Base-by-base conservation (phyloP, 1,139 yeast genomes). In the Scheffersomyces quercinus region DNA sequence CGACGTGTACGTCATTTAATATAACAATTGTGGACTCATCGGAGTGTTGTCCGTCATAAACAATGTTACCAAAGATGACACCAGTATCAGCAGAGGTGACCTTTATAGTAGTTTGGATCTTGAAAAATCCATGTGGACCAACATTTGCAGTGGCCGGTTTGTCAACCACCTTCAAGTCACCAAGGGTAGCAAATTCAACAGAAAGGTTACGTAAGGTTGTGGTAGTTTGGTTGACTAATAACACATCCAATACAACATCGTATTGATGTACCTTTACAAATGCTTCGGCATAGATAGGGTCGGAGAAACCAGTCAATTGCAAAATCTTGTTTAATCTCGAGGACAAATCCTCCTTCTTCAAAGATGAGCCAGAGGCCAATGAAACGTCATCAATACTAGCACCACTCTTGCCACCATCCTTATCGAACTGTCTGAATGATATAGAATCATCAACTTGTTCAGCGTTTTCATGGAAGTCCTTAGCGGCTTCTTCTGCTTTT, bases 261-360 rank as follows among this genome's bases (percentile, higher is more conserved):
- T 87, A 93, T 67, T 95, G 99, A 58, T 93, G 96, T 16, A 90
- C 95, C 54, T 88, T 88, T 53, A 95, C 88, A 59, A 86, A 88
- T 0, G 98, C 99, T 68, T 95, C 99, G 4, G 97, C 98, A 61
- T 95, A 95, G 34, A 95, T 95, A 20, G 99, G 96, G 64, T 95
- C 99, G 0, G 97, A 88, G 67, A 90, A 95, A 31, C 99, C 99
- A 28, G 99, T 93, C 53, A 95, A 80, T 64, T 89, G 98, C 43
- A 90, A 84, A 56, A 95, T 88, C 65, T 88, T 89, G 64, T 83
- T 86, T 59, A 95, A 79, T 67, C 89, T 85, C 1, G 97, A 89
- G 20, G 82, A 75, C 55, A 79, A 75, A 54, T 78, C 82, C 58
- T 83, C 88, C 58, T 68, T 79, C 67, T 67, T 75, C 44, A 73